Conservation (phyloP, 2,329 filamentous ascomycete species). For the Penicillium sp. region DNA sequence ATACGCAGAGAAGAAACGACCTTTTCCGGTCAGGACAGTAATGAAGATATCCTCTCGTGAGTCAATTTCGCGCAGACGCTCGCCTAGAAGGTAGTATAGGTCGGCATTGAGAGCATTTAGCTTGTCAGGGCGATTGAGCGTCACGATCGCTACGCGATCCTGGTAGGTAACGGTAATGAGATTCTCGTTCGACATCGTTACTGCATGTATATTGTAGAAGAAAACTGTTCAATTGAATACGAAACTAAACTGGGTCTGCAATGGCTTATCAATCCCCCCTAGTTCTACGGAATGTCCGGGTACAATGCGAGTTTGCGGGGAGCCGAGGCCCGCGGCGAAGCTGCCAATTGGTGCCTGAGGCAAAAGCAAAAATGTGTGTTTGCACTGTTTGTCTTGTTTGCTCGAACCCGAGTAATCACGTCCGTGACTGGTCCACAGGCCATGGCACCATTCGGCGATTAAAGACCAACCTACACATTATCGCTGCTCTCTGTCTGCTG, state of each 20-base stretch:
- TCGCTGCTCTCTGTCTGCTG: background rate
- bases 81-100: slow-evolving; percentile 74
- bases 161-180: slow-evolving; percentile 60
- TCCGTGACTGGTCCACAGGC: slow-evolving; percentile 7
- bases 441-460: slow-evolving; percentile 7
- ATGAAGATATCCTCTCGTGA: slow-evolving; percentile 75
- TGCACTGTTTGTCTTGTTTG: slow-evolving; percentile 21
- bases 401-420: slow-evolving; percentile 8
- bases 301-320: background rate
- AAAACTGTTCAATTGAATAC: background rate
- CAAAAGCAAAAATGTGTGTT: accelerated
- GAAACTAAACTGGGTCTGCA: background rate
- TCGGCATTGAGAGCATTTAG: slow-evolving; percentile 74
- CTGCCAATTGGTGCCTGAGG: background rate
- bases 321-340: background rate
- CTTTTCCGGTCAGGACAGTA: slow-evolving; percentile 79
- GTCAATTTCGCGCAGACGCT: slow-evolving; percentile 73
- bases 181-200: slow-evolving; percentile 38
- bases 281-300: background rate
- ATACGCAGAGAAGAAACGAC: slow-evolving; percentile 83
- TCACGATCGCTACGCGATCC: slow-evolving; percentile 76
- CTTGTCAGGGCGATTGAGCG: slow-evolving; percentile 79
- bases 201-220: background rate
- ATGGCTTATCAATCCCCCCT: background rate
- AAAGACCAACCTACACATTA: background rate